These are phyloP conservation scores for Magnusiomyces sp. DNA, from an alignment of 1,139 yeast genomes.

Conservation along the genomic window DNA sequence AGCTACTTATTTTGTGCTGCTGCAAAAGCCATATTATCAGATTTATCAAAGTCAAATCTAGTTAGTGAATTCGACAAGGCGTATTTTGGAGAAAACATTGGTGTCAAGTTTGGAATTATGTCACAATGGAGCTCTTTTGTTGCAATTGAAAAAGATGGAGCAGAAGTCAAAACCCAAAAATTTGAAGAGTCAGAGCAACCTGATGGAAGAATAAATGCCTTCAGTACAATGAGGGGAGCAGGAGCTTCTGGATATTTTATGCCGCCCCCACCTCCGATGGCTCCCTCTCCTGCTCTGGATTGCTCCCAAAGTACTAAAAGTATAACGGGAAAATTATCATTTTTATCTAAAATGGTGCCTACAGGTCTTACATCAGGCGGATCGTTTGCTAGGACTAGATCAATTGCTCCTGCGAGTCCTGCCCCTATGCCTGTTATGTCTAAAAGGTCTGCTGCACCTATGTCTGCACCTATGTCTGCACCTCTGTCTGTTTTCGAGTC, in stretches of 20 bases:
- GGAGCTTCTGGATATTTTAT: too few species aligned
- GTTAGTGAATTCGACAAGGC: background rate
- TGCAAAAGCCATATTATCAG: constrained; percentile 4
- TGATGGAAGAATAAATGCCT: background rate
- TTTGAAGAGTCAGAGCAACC: background rate
- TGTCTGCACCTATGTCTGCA: background rate
- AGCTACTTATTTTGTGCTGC: constrained; percentile 4
- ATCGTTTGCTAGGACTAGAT: background rate
- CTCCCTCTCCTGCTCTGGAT: background rate
- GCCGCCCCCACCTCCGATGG: too few species aligned
- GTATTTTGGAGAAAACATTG: constrained; percentile 2
- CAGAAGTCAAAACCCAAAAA: background rate
- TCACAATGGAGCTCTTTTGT: constrained; percentile 11
- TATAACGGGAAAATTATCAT: background rate
- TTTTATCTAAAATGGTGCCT: background rate
- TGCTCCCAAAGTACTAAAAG: background rate
- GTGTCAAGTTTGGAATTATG: constrained; percentile 6
- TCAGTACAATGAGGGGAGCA: background rate
- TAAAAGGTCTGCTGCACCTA: background rate
- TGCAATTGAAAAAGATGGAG: constrained; percentile 5
- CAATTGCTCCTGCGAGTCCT: background rate
- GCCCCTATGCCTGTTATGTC: background rate
- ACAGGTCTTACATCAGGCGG: background rate
- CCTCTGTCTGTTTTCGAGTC: background rate
- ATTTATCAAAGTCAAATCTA: background rate